Conservation (phyloP, 2,329 filamentous ascomycete genomes). For the Penicillium hordei region DNA sequence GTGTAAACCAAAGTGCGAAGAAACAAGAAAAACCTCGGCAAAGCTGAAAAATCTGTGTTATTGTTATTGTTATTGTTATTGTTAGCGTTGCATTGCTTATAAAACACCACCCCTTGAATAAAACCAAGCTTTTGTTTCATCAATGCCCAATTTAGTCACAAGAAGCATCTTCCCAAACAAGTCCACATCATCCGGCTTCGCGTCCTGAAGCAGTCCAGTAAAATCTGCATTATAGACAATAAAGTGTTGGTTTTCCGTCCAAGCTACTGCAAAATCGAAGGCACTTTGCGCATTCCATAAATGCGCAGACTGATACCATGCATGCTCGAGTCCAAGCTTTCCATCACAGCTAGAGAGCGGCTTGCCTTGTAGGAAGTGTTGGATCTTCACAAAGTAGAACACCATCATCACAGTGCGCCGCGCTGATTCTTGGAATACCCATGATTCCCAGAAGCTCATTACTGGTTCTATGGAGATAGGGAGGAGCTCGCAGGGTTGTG, state of each 20-base stretch:
- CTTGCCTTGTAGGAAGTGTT: constrained; percentile 23
- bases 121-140: constrained; percentile 30
- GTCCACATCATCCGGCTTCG: constrained; percentile 30
- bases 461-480: constrained; percentile 43
- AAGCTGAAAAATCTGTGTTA: too few species aligned
- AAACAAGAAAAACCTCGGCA: too few species aligned
- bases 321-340: constrained; percentile 27
- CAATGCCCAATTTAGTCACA: constrained; percentile 28
- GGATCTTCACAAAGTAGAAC: constrained; percentile 44
- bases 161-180: constrained; percentile 31
- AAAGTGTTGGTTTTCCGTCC: constrained; percentile 29
- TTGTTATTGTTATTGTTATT: too few species aligned
- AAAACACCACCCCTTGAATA: constrained; percentile 13
- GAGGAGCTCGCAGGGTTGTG: constrained; percentile 8
- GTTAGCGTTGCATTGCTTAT: too few species aligned
- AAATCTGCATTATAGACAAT: constrained; percentile 30
- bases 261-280: constrained; percentile 32
- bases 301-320: constrained; percentile 32
- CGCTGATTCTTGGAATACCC: constrained; percentile 56
- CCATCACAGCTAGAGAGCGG: constrained; percentile 25
- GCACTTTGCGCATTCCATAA: constrained; percentile 30
- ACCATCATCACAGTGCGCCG: constrained; percentile 53
- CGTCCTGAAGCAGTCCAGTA: constrained; percentile 16
- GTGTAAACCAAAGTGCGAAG: too few species aligned
- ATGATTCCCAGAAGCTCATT: constrained; percentile 51